A percentile compares a stretch with the other conserved stretches of the same genome.
These are phyloP conservation scores for Fusarium paranaense DNA, from an alignment of 2,329 filamentous ascomycete species.

Conservation along the genomic window DNA sequence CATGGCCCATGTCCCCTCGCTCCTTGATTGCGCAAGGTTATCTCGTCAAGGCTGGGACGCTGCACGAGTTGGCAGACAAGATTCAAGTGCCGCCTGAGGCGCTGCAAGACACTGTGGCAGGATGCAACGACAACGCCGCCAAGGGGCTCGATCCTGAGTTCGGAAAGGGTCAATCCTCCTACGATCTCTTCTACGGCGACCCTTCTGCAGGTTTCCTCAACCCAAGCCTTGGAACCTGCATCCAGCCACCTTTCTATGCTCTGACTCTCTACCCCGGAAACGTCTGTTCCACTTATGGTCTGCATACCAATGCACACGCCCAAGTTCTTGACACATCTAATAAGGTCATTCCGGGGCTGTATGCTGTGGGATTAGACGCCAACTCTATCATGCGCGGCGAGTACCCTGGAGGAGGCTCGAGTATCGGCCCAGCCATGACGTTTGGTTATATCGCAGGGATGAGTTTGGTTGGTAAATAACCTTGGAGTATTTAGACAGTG, in stretches of 20 bases:
- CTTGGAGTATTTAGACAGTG: not conserved
- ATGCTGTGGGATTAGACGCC: not conserved
- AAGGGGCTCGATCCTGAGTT: not conserved
- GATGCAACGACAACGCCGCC: accelerated
- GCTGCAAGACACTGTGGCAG: not conserved
- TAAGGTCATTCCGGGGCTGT: not conserved
- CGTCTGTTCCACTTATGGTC: not conserved
- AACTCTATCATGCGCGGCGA: not conserved
- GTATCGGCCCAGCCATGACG: not conserved
- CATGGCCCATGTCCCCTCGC: not conserved
- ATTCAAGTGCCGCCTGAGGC: not conserved
- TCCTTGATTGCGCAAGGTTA: not conserved
- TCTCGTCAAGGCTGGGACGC: not conserved
- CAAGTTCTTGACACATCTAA: not conserved
- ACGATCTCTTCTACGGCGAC: not conserved
- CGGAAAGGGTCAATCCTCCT: not conserved
- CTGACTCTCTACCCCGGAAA: not conserved
- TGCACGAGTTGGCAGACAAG: not conserved
- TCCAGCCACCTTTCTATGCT: not conserved
- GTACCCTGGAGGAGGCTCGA: not conserved
- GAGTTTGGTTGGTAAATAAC: not conserved
- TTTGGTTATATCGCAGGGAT: not conserved
- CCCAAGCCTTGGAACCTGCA: not conserved
- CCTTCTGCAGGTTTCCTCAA: not conserved
- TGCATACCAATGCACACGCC: not conserved